phyloP scores from a whole-genome alignment of 306 rosid species.

The Prunus mongolica region DNA sequence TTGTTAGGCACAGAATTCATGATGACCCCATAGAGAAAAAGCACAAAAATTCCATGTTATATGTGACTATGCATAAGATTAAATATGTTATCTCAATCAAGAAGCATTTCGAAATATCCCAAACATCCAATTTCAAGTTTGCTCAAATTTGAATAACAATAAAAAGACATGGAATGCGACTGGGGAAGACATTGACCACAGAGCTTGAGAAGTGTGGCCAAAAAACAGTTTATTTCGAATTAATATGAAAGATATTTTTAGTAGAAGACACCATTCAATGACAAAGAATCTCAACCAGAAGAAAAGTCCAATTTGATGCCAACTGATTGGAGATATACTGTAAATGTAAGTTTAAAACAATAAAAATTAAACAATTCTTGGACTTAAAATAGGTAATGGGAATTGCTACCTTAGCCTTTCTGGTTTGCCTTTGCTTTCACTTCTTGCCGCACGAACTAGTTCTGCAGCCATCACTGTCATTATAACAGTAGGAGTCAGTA shows the following conservation, averaged over 20 bases:
- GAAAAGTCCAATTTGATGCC: not conserved
- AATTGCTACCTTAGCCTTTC: slow-evolving; percentile 70
- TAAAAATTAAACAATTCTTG: not conserved
- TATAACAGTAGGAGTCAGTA: slow-evolving; percentile 12
- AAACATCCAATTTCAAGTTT: not conserved
- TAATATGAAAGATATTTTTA: not conserved
- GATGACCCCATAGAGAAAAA: not conserved
- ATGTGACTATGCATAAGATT: not conserved
- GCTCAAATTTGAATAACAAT: too few species aligned
- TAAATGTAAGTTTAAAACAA: not conserved
- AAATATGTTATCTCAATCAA: not conserved
- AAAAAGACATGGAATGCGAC: not conserved
- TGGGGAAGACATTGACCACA: not conserved
- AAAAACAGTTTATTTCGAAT: not conserved
- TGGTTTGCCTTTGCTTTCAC: slow-evolving; percentile 54
- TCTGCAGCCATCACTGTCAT: slow-evolving; percentile 92
- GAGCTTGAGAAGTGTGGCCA: not conserved
- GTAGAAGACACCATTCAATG: not conserved
- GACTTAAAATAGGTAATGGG: slow-evolving; percentile 4
- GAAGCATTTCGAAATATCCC: not conserved
- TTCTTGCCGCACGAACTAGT: slow-evolving; percentile 65
- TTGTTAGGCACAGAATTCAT: not conserved
- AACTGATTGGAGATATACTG: not conserved
- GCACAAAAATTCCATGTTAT: not conserved
- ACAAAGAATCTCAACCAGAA: not conserved